phyloP scores from a whole-genome alignment of 2,329 filamentous ascomycete species.

The Talaromyces rugulosus region DNA sequence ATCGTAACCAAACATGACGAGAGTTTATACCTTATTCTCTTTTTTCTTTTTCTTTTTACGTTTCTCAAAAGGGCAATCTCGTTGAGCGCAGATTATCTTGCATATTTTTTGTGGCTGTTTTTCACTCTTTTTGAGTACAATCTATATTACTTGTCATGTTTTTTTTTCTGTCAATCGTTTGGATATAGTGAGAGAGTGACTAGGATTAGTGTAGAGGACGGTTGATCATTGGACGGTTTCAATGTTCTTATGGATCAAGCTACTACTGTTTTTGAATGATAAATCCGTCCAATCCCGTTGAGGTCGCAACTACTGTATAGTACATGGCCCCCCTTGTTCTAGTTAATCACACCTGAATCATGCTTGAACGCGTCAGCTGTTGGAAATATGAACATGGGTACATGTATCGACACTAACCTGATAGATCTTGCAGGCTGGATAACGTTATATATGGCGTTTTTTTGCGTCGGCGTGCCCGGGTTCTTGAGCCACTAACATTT shows the following conservation, averaged over 20 bases:
- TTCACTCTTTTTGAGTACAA: background rate
- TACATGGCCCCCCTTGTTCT: background rate
- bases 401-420: too few species aligned
- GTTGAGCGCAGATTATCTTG: background rate
- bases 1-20: constrained; percentile 42
- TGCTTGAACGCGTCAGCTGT: background rate
- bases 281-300: background rate
- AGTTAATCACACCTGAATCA: too few species aligned
- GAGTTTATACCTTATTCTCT: background rate
- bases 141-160: background rate
- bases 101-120: background rate
- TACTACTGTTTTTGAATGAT: background rate
- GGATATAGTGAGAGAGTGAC: background rate
- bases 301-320: background rate
- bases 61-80: background rate
- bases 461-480: background rate
- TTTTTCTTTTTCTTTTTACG: background rate
- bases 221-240: background rate
- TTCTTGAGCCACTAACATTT: background rate
- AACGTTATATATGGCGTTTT: background rate
- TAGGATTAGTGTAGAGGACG: background rate
- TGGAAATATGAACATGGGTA: too few species aligned
- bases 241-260: background rate
- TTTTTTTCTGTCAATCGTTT: background rate
- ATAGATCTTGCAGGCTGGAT: too few species aligned